Evolutionary conservation across 192 early-diverging fungal species (phyloP), one percentile per base, ranked within the genome.

Genomic region (Podila epigama): DNA sequence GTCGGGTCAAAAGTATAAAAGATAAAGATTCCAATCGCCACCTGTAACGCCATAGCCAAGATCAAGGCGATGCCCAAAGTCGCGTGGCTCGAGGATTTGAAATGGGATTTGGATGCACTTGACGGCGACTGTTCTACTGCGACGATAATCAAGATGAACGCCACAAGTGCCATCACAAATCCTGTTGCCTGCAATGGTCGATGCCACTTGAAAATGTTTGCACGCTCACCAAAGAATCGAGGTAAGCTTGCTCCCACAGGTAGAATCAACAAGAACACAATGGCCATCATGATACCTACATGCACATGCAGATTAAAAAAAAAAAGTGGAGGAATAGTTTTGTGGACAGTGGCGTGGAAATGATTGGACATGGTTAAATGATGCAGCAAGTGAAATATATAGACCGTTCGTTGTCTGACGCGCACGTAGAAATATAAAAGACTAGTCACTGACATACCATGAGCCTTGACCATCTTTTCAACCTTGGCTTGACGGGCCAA

Each of bases 161-260:
- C 60, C 1, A 52, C 6, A 15, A 69, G 31, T 12, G 54, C 61
- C 0, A 22, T 54, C 1, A 67, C 18, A 51, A 75, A 75, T 0
- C 72, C 72, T 0, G 54, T 56, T 9, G 57, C 60, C 36, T 75
- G 72, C 22, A 75, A 4, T 9, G 72, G 72, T 0, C 72, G 60
- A n/a, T 75, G 72, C 51, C 50, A 75, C 8, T 35, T 33, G 52
- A 75, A 75, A 31, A 75, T 33, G 9, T 51, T 9, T 25, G 67
- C 6, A 2, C 55, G 20, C n/a, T 75, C 58, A 25, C 36, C 13
- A 42, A 68, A 75, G 65, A 75, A 75, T 8, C 72, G 58, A 12
- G 60, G 58, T 7, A 75, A 25, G 20, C 48, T 16, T 15, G 72
- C 72, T 1, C 72, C 72, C 11, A 50, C n/a, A 2, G 72, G 72